Evolutionary conservation across 169 alveolate genomes (phyloP).

Genomic region (Plasmodium adleri): DNA sequence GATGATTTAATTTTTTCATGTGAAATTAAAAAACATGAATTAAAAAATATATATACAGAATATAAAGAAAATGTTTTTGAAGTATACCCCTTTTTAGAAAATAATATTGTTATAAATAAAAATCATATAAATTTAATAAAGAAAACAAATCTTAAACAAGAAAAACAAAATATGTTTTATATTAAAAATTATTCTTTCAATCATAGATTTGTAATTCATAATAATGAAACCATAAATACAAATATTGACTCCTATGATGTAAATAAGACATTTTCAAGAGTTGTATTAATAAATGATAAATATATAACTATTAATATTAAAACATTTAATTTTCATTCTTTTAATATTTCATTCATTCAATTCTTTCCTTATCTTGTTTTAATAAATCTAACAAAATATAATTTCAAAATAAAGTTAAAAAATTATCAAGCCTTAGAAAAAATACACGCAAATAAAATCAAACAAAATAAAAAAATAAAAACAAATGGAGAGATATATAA

Average conservation of each 20-base stretch:
- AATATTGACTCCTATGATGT: conserved; percentile 11
- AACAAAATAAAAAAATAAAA: background rate
- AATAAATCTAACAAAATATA: conserved; percentile 46
- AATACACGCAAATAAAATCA: background rate
- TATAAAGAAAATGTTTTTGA: conserved; percentile 26
- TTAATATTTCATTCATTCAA: conserved; percentile 26
- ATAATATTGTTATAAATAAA: background rate
- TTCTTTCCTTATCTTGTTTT: conserved; percentile 42
- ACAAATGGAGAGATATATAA: too few relatives aligned
- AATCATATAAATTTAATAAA: conserved; percentile 12
- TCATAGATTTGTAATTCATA: conserved; percentile 16
- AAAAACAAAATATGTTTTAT: conserved; percentile 2
- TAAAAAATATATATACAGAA: conserved; percentile 13
- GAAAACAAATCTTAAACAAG: conserved; percentile 1
- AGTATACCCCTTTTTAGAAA: conserved; percentile 2
- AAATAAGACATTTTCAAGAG: conserved; percentile 21
- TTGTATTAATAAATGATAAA: conserved; percentile 24
- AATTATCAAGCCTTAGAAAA: conserved; percentile 14
- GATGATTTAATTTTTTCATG: conserved; percentile 16
- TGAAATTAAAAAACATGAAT: conserved; percentile 28
- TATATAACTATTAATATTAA: conserved; percentile 27
- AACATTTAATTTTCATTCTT: conserved; percentile 22
- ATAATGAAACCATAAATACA: background rate
- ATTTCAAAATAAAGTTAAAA: conserved; percentile 28
- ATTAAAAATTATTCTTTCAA: conserved; percentile 65